These are phyloP conservation scores for Wickerhamiella australiensis DNA, from an alignment of 805 yeast genomes.

Conservation along the genomic window DNA sequence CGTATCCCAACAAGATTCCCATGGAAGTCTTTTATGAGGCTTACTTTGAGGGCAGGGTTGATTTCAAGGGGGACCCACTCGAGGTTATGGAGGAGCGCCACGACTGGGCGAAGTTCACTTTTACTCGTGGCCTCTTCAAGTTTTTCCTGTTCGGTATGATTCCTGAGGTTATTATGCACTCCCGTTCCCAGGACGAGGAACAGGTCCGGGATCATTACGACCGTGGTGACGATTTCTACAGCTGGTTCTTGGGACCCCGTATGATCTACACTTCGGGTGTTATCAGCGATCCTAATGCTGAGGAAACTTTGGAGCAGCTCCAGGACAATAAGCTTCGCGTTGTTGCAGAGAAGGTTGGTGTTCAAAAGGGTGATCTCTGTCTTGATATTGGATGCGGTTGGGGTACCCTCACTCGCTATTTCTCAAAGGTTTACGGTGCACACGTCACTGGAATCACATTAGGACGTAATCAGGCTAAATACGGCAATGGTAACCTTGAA, in stretches of 20 bases:
- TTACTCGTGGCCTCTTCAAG: slow-evolving; percentile 64
- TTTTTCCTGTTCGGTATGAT: slow-evolving; percentile 78
- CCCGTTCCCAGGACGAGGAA: slow-evolving; percentile 89
- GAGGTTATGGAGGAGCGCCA: slow-evolving; percentile 79
- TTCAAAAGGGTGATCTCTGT: slow-evolving; percentile 58
- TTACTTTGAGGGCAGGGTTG: slow-evolving; percentile 70
- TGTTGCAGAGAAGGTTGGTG: slow-evolving; percentile 75
- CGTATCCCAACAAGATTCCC: slow-evolving; percentile 69
- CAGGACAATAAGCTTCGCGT: slow-evolving; percentile 84
- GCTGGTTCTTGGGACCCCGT: slow-evolving; percentile 89
- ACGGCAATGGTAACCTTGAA: slow-evolving; percentile 63
- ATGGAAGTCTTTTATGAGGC: slow-evolving; percentile 87
- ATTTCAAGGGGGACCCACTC: slow-evolving; percentile 76
- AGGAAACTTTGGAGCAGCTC: slow-evolving; percentile 55
- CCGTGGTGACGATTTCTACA: slow-evolving; percentile 90
- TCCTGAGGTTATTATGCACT: slow-evolving; percentile 86
- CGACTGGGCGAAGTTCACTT: slow-evolving; percentile 78
- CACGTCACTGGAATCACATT: slow-evolving; percentile 79
- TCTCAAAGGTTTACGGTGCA: slow-evolving; percentile 74
- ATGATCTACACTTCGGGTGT: slow-evolving; percentile 89
- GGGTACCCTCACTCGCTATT: slow-evolving; percentile 84
- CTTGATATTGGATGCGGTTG: slow-evolving; percentile 91
- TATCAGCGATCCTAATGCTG: slow-evolving; percentile 53
- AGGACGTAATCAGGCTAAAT: slow-evolving; percentile 81
- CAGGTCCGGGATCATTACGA: slow-evolving; percentile 93